Percentiles rank a stretch among this genome's conserved stretches.
Evolutionary conservation across 495 filamentous ascomycete genomes (phyloP).

Genomic region (Daldinia loculata): DNA sequence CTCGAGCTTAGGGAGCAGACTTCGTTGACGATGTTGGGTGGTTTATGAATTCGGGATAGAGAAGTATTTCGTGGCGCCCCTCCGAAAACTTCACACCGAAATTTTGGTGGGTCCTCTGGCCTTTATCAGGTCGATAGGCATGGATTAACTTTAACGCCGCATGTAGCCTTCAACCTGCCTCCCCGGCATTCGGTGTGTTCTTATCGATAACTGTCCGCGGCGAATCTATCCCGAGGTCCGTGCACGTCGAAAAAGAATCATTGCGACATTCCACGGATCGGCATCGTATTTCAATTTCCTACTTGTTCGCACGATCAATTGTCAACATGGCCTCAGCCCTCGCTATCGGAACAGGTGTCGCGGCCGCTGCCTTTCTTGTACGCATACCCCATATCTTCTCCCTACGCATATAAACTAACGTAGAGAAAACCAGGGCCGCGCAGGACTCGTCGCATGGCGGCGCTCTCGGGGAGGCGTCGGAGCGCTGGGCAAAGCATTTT

Average conservation of each 20-base stretch:
- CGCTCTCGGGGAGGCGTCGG: constrained; percentile 79
- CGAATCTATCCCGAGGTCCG: constrained; percentile 18
- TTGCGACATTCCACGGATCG: constrained; percentile 13
- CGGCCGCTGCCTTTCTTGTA: constrained; percentile 79
- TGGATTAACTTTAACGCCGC: constrained; percentile 38
- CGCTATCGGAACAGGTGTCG: constrained; percentile 79
- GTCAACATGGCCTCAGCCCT: constrained; percentile 76
- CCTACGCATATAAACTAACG: not conserved
- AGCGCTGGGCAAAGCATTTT: constrained; percentile 87
- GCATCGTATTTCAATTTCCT: constrained; percentile 18
- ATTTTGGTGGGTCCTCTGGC: constrained; percentile 25
- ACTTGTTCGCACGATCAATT: not conserved
- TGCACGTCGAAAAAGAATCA: constrained; percentile 28
- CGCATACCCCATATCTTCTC: constrained; percentile 34
- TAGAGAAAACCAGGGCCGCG: constrained; percentile 71
- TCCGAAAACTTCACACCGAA: constrained; percentile 38
- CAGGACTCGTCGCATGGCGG: constrained; percentile 86
- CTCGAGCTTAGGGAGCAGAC: constrained; percentile 7
- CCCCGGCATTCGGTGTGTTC: not conserved
- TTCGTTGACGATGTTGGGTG: constrained; percentile 10
- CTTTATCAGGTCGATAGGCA: constrained; percentile 38
- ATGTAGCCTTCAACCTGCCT: not conserved
- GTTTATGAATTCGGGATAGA: constrained; percentile 19
- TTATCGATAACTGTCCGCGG: constrained; percentile 17
- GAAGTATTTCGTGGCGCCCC: constrained; percentile 25